Evolutionary conservation across 441 rosid genomes (phyloP).

Genomic region (Syzygium malaccense): DNA sequence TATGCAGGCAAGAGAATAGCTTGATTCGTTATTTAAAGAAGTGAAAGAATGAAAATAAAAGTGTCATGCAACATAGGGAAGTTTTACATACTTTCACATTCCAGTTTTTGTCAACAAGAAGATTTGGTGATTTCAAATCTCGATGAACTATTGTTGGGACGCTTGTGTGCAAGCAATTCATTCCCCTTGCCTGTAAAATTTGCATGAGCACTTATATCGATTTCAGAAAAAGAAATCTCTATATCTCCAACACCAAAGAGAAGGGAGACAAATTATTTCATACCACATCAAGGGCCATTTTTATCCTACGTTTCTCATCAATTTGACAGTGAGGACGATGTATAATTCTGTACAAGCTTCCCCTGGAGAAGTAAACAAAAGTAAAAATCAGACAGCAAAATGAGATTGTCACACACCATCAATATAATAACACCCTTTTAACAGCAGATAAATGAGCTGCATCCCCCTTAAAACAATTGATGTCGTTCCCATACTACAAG

Average conservation of each 20-base stretch:
- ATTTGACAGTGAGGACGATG: conserved; percentile 89
- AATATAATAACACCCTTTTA: background rate
- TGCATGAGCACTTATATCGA: background rate
- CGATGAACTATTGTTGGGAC: conserved; percentile 94
- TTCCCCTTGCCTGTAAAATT: conserved; percentile 79
- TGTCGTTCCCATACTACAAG: background rate
- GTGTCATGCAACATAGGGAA: background rate
- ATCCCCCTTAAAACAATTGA: background rate
- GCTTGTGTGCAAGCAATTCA: conserved; percentile 95
- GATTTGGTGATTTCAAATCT: conserved; percentile 97
- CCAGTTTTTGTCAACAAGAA: conserved; percentile 97
- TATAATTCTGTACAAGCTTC: conserved; percentile 87
- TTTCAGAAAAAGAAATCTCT: background rate
- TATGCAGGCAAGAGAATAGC: background rate
- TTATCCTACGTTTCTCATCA: conserved; percentile 89
- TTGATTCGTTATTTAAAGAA: background rate
- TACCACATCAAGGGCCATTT: conserved; percentile 99
- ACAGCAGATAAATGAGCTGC: conserved; percentile 5
- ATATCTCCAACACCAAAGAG: background rate
- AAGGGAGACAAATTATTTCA: conserved; percentile 2
- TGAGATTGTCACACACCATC: background rate
- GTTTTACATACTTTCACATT: conserved; percentile 66
- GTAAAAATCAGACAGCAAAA: background rate
- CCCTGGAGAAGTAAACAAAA: conserved; percentile 40
- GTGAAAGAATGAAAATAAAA: background rate